phyloP scores from a whole-genome alignment of 306 rosid species.

The Hippophae gyantsensis region DNA sequence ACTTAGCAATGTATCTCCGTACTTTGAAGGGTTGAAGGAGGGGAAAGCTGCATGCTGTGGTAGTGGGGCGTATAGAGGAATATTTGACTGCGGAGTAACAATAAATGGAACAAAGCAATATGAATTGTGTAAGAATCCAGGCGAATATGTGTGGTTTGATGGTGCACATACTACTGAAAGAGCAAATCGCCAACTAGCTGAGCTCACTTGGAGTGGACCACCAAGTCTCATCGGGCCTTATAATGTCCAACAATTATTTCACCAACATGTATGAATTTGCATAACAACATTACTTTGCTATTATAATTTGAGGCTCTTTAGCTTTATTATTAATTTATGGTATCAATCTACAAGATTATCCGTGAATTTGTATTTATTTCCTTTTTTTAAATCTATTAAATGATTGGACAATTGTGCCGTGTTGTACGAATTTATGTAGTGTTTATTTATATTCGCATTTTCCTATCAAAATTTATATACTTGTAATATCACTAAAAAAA shows the following conservation, averaged over 20 bases:
- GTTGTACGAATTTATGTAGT: no score
- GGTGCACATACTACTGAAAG: constrained; percentile 25
- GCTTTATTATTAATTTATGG: no score
- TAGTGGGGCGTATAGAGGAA: constrained; percentile 23
- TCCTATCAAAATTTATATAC: no score
- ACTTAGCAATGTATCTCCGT: no score
- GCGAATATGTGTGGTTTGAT: constrained; percentile 31
- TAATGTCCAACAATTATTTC: constrained; percentile 25
- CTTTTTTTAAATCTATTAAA: no score
- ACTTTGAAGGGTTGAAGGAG: constrained; percentile 21
- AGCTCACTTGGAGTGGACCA: constrained; percentile 27
- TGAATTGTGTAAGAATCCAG: constrained; percentile 23
- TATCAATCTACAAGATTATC: no score
- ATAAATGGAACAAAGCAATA: constrained; percentile 1
- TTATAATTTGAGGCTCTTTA: no score
- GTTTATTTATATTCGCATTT: no score
- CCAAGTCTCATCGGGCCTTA: constrained; percentile 13
- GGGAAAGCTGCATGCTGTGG: constrained; percentile 36
- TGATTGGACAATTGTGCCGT: no score
- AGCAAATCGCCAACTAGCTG: constrained; percentile 20
- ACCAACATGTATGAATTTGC: background rate
- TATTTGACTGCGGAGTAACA: constrained; percentile 22
- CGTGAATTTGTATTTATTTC: no score
- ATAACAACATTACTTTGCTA: background rate
- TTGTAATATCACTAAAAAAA: no score